phyloP scores from a whole-genome alignment of 2,329 filamentous ascomycete species.

The Diplodia scrobiculata region DNA sequence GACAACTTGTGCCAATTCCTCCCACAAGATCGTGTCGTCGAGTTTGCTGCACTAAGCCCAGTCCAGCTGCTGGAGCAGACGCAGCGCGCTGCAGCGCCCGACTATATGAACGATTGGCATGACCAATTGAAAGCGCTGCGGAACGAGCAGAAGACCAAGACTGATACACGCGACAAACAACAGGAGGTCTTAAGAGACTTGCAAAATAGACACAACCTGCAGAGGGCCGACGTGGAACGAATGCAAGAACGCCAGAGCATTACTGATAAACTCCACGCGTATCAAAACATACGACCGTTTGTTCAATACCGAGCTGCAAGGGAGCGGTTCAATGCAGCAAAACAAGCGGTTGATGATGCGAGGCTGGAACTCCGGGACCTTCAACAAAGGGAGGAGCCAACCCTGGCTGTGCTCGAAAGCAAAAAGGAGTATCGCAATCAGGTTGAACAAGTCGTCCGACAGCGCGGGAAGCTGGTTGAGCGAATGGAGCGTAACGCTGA shows the following conservation, averaged over 20 bases:
- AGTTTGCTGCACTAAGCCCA: conserved; percentile 83
- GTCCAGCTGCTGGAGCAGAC: conserved; percentile 83
- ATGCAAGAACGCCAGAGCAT: conserved; percentile 74
- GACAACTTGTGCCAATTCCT: conserved; percentile 98
- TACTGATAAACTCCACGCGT: conserved; percentile 62
- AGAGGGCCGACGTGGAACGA: conserved; percentile 80
- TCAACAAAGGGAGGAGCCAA: conserved; percentile 65
- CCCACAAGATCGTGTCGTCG: conserved; percentile 91
- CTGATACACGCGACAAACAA: conserved; percentile 61
- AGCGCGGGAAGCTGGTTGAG: conserved; percentile 49
- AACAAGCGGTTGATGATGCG: conserved; percentile 48
- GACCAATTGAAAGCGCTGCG: conserved; percentile 71
- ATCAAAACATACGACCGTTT: conserved; percentile 67
- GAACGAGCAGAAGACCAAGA: conserved; percentile 66
- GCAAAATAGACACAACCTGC: conserved; percentile 70
- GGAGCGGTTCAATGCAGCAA: conserved; percentile 55
- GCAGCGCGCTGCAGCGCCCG: conserved; percentile 80
- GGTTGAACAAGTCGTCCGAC: conserved; percentile 61
- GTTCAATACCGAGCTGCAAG: conserved; percentile 64
- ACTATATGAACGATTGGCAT: conserved; percentile 79
- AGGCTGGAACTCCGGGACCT: conserved; percentile 62
- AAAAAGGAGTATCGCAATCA: conserved; percentile 68
- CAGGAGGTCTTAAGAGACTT: conserved; percentile 66
- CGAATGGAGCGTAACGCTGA: conserved; percentile 38
- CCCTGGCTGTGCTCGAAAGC: conserved; percentile 65